Evolutionary conservation across 768 basidiomycete genomes (phyloP), one percentile per base, ranked within the genome.

Genomic region (Lactarius sanguifluus): DNA sequence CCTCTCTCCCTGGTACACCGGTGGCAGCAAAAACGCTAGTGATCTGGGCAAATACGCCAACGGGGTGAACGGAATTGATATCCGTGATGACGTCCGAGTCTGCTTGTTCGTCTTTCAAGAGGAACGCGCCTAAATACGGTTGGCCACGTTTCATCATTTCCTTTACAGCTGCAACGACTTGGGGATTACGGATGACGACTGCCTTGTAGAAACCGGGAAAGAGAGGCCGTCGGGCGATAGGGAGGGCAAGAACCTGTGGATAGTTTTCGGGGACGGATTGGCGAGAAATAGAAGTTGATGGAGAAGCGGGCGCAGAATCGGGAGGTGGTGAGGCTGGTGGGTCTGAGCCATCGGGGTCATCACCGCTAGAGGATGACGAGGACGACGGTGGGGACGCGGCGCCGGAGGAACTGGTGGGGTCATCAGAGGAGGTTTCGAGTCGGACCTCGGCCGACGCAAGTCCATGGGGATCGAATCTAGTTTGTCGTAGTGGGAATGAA

Each of bases 121-220:
- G 80, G 81, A 98, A 98, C 32, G 95, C 96, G 60, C 96, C 96
- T 65, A 99, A 85, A 76, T 99, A 98, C 0, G 96, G 95, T 75
- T 98, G 96, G 0, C 96, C 96, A 52, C 94, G 93, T 71, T 90
- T 90, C 85, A 96, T 92, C 87, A 96, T 92, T 74, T 97, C 95
- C 78, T 94, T 92, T 74, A 99, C 91, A 16, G 95, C 94, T 9
- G 88, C 86, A 45, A 98, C 94, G 38, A 99, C 96, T 0, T 86
- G 83, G 0, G 94, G 93, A 70, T 98, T 92, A 25, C 89, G 86
- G 60, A 99, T 84, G 64, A 98, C 94, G 59, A 98, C 96, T 2
- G 96, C 96, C 76, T 98, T 97, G 83, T 98, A 98, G 77, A 98
- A 97, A 36, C 95, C 94, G 5, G 96, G 96, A 79, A 98, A 98